These are phyloP conservation scores for Fusarium kyushuense DNA, from an alignment of 2,329 filamentous ascomycete species.

Conservation along the genomic window DNA sequence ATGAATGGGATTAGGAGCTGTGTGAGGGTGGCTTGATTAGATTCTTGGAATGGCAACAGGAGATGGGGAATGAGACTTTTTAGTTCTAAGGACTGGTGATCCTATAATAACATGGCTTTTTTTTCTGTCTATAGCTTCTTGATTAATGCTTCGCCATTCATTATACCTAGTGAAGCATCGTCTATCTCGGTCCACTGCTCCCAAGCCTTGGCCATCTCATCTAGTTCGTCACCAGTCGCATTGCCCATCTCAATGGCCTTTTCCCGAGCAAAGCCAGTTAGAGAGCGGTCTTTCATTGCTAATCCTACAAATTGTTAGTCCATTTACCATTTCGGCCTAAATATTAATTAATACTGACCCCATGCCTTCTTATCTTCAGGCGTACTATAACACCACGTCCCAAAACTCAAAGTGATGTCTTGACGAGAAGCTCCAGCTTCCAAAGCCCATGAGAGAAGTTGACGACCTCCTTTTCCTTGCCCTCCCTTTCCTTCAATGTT, in stretches of 20 bases:
- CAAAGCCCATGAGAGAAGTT: conserved; percentile 48
- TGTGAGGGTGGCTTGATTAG: conserved; percentile 61
- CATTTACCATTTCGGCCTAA: accelerated
- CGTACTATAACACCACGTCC: conserved; percentile 50
- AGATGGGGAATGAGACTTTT: background rate
- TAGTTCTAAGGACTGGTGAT: background rate
- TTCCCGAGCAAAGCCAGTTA: conserved; percentile 41
- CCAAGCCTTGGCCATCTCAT: conserved; percentile 49
- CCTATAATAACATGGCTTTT: background rate
- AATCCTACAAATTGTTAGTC: conserved; percentile 35
- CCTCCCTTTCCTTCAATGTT: conserved; percentile 45
- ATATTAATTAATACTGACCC: conserved; percentile 35
- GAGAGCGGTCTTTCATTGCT: conserved; percentile 46
- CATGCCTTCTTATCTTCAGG: conserved; percentile 44
- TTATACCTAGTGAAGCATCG: conserved; percentile 48
- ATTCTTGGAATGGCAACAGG: background rate
- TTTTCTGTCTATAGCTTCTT: conserved; percentile 29
- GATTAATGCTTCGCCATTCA: conserved; percentile 49
- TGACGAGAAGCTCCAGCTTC: conserved; percentile 42
- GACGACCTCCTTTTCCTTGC: conserved; percentile 45
- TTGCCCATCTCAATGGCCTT: conserved; percentile 46
- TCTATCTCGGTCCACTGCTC: conserved; percentile 45
- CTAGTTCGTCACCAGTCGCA: conserved; percentile 44
- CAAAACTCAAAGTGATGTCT: conserved; percentile 44
- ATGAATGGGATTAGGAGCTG: conserved; percentile 11